These are phyloP conservation scores for Ustilago esculenta DNA, from an alignment of 1,284 basidiomycete species.

Conservation along the genomic window DNA sequence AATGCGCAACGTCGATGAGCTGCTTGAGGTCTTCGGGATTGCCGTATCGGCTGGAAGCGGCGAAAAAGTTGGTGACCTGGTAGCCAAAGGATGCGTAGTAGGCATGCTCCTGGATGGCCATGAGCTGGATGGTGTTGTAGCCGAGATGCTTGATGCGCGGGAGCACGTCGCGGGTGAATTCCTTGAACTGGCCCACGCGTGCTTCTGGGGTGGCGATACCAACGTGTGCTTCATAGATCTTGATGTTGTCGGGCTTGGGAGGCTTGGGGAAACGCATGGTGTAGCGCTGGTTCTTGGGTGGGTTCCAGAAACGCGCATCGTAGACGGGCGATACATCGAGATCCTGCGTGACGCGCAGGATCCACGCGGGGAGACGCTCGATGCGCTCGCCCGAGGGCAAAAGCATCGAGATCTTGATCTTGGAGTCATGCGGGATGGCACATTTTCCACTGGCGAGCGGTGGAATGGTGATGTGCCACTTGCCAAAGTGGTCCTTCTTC, in stretches of 20 bases:
- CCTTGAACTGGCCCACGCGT: conserved; percentile 91
- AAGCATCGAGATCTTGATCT: conserved; percentile 76
- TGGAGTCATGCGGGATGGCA: conserved; percentile 91
- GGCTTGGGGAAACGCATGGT: conserved; percentile 83
- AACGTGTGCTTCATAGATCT: conserved; percentile 97
- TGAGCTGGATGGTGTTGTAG: conserved; percentile 93
- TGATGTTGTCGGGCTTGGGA: conserved; percentile 75
- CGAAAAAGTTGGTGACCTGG: conserved; percentile 97
- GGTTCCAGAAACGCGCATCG: conserved; percentile 99
- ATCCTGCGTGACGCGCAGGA: conserved; percentile 93
- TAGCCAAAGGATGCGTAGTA: conserved; percentile 99
- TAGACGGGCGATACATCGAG: conserved; percentile 87
- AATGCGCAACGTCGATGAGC: conserved; percentile 92
- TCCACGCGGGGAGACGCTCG: conserved; percentile 93
- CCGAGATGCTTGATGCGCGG: conserved; percentile 89
- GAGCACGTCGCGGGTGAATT: conserved; percentile 82
- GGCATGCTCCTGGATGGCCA: conserved; percentile 89
- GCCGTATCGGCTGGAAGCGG: conserved; percentile 90
- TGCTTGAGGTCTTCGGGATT: conserved; percentile 92
- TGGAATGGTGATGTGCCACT: conserved; percentile 90
- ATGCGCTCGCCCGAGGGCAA: conserved; percentile 82
- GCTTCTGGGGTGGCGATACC: conserved; percentile 91
- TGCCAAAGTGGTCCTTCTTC: conserved; percentile 85
- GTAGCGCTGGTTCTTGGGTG: conserved; percentile 77
- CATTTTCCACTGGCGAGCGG: conserved; percentile 72